Evolutionary conservation across 1,284 basidiomycete genomes (phyloP), one percentile per base, ranked within the genome.

Genomic region (Melanopsichium pennsylvanicum): DNA sequence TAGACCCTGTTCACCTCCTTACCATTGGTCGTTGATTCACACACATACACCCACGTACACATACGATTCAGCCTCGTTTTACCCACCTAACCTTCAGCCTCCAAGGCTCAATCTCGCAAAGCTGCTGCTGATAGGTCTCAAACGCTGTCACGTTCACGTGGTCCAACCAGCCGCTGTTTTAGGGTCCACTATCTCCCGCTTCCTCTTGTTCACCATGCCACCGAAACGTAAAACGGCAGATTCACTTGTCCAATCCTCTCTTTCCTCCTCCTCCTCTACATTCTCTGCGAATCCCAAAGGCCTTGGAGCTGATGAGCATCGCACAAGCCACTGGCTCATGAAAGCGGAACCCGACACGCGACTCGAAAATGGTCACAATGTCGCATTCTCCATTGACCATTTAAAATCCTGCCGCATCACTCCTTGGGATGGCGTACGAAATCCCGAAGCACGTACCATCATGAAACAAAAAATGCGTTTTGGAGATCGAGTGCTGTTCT

Each of bases 391-490:
- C 39, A 55, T 76, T 26, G 73, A 78, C 50, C 51, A 59, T 22
- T 61, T 79, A 27, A 47, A 57, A 12, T 44, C 54, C 12, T 49
- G 50, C 26, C 39, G 56, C 38, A 87, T 85, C 8, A 92, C 92
- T 0, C 84, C 89, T 16, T 96, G 93, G 93, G 93, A 96, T 76
- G 93, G 93, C 49, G 89, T 93, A 18, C 75, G 94, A 35, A 96
- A 92, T 78, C 90, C 91, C 70, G 90, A 95, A 82, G 95, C 94
- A 2, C 87, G 90, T 74, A 93, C 93, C 73, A 84, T 93, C 58
- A 93, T 97, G 90, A 90, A 90, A 80, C 72, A 76, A 0, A 72
- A 82, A 66, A 97, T 97, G 94, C 86, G 86, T 70, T 71, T 87
- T 7, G 91, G 90, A 19, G 91, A 97, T 79, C 86, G 89, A 83